A percentile compares a stretch with the other conserved stretches of the same genome.
Conservation (phyloP, 768 basidiomycete species). For the Leccinum longicurvipes region DNA sequence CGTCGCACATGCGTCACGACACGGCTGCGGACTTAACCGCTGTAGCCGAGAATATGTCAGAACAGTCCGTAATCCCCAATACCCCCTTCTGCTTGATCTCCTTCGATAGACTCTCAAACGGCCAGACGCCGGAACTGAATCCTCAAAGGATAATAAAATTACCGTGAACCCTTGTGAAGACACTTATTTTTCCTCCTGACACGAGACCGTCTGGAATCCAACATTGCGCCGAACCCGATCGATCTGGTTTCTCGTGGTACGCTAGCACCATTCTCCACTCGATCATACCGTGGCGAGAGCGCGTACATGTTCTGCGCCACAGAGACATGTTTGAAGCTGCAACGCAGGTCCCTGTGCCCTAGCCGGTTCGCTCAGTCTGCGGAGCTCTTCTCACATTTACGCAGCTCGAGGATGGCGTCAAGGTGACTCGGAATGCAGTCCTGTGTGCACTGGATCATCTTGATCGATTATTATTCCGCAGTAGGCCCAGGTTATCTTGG, state of each 20-base stretch:
- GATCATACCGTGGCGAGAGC: background rate
- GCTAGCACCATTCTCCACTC: background rate
- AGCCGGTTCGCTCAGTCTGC: background rate
- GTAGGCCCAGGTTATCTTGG: background rate
- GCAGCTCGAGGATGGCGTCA: background rate
- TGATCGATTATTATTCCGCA: background rate
- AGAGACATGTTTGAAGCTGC: background rate
- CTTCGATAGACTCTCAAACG: background rate
- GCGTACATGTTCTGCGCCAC: background rate
- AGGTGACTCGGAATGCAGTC: conserved; percentile 7
- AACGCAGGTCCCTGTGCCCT: background rate
- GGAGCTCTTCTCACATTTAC: background rate
- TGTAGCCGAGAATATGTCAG: background rate
- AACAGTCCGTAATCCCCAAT: background rate
- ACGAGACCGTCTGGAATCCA: background rate
- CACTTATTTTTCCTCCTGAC: background rate
- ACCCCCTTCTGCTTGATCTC: background rate
- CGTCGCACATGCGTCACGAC: background rate
- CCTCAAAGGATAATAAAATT: background rate
- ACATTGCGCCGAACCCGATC: background rate
- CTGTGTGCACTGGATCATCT: background rate
- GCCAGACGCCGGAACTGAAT: background rate
- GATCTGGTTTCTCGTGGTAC: background rate
- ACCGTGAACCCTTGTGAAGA: background rate
- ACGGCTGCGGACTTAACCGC: too few species aligned